Evolutionary conservation across 768 basidiomycete genomes (phyloP).

Genomic region (Leccinum broughii): DNA sequence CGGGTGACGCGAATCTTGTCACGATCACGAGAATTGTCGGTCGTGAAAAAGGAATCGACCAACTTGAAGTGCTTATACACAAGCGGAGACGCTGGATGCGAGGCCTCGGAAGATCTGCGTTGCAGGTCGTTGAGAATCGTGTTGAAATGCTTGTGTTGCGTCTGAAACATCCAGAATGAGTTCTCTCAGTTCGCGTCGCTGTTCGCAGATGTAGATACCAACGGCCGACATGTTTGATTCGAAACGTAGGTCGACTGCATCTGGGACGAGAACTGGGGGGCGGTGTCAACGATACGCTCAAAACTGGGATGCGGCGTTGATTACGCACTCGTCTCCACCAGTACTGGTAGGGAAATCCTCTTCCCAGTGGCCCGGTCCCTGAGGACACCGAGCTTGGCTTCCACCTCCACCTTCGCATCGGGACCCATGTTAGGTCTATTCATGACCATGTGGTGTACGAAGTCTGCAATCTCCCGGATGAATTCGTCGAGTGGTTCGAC

Average conservation of each 20-base stretch:
- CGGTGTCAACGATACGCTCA: constrained; percentile 6
- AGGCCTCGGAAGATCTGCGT: constrained; percentile 51
- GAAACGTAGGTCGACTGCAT: constrained; percentile 67
- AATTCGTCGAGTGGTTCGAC: constrained; percentile 93
- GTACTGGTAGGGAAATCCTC: constrained; percentile 68
- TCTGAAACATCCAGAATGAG: constrained; percentile 42
- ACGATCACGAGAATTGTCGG: constrained; percentile 38
- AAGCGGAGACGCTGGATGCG: constrained; percentile 57
- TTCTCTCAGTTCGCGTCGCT: constrained; percentile 7
- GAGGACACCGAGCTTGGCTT: constrained; percentile 85
- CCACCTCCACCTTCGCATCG: constrained; percentile 67
- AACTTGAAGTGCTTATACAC: constrained; percentile 76
- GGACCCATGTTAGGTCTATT: constrained; percentile 56
- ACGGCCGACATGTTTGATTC: constrained; percentile 93
- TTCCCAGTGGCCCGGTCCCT: constrained; percentile 54
- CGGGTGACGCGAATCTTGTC: constrained; percentile 82
- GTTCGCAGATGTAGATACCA: constrained; percentile 33
- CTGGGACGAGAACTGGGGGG: constrained; percentile 63
- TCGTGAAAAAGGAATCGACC: constrained; percentile 74
- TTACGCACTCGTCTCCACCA: constrained; percentile 81
- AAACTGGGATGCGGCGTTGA: not conserved
- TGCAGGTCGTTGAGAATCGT: constrained; percentile 81
- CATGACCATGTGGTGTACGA: constrained; percentile 70
- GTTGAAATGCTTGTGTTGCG: constrained; percentile 88
- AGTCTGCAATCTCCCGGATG: constrained; percentile 89